These are phyloP conservation scores for Rhizopogon vulgaris DNA, from an alignment of 768 basidiomycete genomes.

Conservation along the genomic window DNA sequence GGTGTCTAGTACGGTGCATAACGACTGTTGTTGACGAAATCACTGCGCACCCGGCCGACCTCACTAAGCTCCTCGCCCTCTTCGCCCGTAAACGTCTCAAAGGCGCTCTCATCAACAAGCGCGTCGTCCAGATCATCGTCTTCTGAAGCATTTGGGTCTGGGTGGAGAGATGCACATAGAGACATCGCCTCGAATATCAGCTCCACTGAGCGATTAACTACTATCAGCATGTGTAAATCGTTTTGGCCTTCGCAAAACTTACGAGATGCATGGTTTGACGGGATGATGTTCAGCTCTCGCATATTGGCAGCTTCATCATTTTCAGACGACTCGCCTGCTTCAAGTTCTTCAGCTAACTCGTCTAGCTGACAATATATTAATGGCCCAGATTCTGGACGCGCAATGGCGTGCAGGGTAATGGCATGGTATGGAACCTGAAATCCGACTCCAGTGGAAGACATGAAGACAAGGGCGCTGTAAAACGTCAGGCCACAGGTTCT, in stretches of 20 bases:
- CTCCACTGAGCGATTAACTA: constrained; percentile 49
- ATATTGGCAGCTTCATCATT: constrained; percentile 46
- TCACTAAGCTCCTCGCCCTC: constrained; percentile 73
- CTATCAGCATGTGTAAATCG: constrained; percentile 2
- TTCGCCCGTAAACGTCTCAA: constrained; percentile 48
- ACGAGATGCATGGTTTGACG: constrained; percentile 55
- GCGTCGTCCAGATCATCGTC: constrained; percentile 48
- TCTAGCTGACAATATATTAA: constrained; percentile 95
- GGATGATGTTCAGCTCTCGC: constrained; percentile 78
- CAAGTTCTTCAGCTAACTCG: constrained; percentile 38
- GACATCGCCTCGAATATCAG: constrained; percentile 85
- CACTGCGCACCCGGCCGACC: constrained; percentile 91
- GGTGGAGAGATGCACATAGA: constrained; percentile 77
- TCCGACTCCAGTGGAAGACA: constrained; percentile 62
- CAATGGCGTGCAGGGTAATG: constrained; percentile 91
- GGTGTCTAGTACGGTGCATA: constrained; percentile 79
- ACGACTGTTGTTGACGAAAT: constrained; percentile 73
- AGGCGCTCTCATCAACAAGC: constrained; percentile 43
- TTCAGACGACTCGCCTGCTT: constrained; percentile 29
- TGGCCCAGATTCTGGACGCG: constrained; percentile 58
- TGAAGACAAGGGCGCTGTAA: constrained; percentile 68
- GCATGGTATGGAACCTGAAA: constrained; percentile 85
- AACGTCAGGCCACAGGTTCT: constrained; percentile 3
- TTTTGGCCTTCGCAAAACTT: constrained; percentile 23
- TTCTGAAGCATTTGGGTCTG: constrained; percentile 45